These are phyloP conservation scores for Solanum medicagineum DNA, from an alignment of 257 asterid species.

Conservation along the genomic window DNA sequence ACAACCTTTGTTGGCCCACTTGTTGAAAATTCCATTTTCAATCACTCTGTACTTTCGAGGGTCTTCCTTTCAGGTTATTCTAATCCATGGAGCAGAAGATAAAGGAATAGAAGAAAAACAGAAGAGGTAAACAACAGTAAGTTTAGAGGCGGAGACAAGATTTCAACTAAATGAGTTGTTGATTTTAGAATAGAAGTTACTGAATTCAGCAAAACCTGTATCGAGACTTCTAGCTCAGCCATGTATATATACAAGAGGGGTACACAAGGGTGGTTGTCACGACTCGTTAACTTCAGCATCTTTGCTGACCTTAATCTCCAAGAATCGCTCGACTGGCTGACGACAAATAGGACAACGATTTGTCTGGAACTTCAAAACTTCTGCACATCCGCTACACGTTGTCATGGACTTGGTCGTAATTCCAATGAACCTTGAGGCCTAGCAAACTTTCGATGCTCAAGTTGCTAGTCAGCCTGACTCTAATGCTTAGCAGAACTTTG, in stretches of 20 bases:
- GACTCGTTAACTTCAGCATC: slow-evolving; percentile 34
- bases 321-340: slow-evolving; percentile 91
- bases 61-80: background rate
- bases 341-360: slow-evolving; percentile 97
- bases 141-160: background rate
- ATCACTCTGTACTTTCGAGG: background rate
- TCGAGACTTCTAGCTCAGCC: background rate
- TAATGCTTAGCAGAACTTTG: too few species aligned
- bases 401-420: too few species aligned
- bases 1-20: background rate
- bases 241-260: background rate
- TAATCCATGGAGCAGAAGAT: too few species aligned
- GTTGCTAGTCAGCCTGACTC: too few species aligned
- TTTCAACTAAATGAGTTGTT: background rate
- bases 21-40: background rate
- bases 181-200: background rate
- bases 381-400: slow-evolving; percentile 29
- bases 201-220: background rate
- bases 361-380: slow-evolving; percentile 86
- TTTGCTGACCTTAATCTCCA: slow-evolving; percentile 86
- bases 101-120: background rate
- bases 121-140: background rate
- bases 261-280: background rate
- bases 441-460: too few species aligned
- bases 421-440: too few species aligned